Evolutionary conservation across 2,329 filamentous ascomycete genomes (phyloP).

Genomic region (Nemania serpens): DNA sequence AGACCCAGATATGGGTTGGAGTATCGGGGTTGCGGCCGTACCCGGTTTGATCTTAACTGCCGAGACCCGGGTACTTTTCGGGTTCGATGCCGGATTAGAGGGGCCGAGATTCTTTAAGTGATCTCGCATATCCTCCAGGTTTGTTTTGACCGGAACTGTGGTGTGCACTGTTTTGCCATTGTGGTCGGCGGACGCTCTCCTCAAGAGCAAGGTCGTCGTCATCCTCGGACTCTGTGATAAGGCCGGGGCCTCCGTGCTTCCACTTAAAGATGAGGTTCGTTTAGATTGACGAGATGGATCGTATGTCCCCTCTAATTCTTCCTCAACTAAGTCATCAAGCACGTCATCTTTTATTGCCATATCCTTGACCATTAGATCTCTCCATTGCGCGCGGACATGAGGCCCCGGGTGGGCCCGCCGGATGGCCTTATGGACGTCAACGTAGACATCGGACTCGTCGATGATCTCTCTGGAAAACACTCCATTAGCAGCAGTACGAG

Average conservation of each 20-base stretch:
- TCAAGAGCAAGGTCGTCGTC: slow-evolving; percentile 64
- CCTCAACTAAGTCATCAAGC: slow-evolving; percentile 51
- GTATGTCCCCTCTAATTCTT: slow-evolving; percentile 28
- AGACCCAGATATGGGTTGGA: slow-evolving; percentile 32
- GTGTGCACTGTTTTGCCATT: slow-evolving; percentile 56
- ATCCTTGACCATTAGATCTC: slow-evolving; percentile 44
- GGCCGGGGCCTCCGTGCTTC: slow-evolving; percentile 45
- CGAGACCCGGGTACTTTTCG: slow-evolving; percentile 63
- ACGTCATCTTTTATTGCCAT: slow-evolving; percentile 37
- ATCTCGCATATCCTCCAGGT: slow-evolving; percentile 65
- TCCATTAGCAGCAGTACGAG: slow-evolving; percentile 3
- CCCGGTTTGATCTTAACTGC: slow-evolving; percentile 70
- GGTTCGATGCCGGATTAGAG: slow-evolving; percentile 68
- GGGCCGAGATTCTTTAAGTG: slow-evolving; percentile 69
- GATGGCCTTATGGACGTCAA: slow-evolving; percentile 98
- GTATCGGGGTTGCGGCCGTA: slow-evolving; percentile 19
- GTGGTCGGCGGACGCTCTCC: slow-evolving; percentile 58
- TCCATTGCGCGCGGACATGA: slow-evolving; percentile 62
- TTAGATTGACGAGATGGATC: slow-evolving; percentile 33
- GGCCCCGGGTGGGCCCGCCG: slow-evolving; percentile 85
- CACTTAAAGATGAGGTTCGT: slow-evolving; percentile 44
- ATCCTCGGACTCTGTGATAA: slow-evolving; percentile 55
- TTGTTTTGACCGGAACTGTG: slow-evolving; percentile 61
- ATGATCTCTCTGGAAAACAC: slow-evolving; percentile 75
- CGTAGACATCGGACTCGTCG: slow-evolving; percentile 96